phyloP scores from a whole-genome alignment of 805 yeast genomes.

The Metschnikowia shivogae region DNA sequence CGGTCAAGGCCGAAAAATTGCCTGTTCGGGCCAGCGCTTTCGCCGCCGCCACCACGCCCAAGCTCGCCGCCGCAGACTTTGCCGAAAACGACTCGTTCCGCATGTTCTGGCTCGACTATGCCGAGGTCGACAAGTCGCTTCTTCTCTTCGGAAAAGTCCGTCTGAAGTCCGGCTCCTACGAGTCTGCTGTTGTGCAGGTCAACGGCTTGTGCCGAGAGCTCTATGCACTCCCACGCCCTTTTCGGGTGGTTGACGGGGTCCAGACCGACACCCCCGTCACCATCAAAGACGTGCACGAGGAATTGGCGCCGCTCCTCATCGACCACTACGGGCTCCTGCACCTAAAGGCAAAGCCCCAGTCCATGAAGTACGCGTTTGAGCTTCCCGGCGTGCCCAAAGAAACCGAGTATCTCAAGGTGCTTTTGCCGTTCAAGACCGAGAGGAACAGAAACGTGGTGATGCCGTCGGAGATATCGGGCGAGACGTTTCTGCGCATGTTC shows the following conservation, averaged over 20 bases:
- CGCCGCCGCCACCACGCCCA: constrained; percentile 29
- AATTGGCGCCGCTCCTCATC: constrained; percentile 62
- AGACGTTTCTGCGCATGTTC: constrained; percentile 72
- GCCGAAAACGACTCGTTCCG: constrained; percentile 44
- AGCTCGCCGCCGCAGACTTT: constrained; percentile 21
- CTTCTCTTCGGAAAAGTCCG: constrained; percentile 78
- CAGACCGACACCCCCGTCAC: constrained; percentile 37
- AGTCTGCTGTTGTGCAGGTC: constrained; percentile 75
- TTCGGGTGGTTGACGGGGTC: constrained; percentile 40
- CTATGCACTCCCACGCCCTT: constrained; percentile 68
- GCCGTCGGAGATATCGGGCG: constrained; percentile 68
- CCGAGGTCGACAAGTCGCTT: constrained; percentile 67
- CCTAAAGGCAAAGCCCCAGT: constrained; percentile 66
- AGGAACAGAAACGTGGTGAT: constrained; percentile 43
- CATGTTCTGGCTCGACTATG: constrained; percentile 88
- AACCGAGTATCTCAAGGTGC: constrained; percentile 72
- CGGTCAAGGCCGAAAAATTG: constrained; percentile 28
- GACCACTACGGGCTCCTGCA: constrained; percentile 57
- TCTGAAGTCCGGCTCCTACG: constrained; percentile 52
- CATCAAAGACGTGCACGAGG: constrained; percentile 70
- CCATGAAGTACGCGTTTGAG: constrained; percentile 86
- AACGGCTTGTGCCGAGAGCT: constrained; percentile 67
- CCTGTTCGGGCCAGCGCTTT: constrained; percentile 22
- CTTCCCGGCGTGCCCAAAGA: constrained; percentile 72
- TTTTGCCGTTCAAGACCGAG: constrained; percentile 70